phyloP scores from a whole-genome alignment of 441 rosid species.

The Kokia cookei region DNA sequence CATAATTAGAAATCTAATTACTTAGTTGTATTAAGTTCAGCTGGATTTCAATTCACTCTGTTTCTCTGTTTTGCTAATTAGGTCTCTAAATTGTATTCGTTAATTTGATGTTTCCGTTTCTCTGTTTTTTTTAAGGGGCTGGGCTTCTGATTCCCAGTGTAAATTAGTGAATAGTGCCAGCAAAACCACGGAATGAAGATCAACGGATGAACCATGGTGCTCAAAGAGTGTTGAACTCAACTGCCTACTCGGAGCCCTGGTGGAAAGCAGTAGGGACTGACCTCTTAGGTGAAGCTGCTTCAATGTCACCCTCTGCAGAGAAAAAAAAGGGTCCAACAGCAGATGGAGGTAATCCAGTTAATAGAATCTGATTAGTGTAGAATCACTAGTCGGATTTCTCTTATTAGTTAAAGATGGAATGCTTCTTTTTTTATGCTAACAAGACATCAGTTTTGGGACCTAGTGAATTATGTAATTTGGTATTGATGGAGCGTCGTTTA shows the following conservation, averaged over 20 bases:
- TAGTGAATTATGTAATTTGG: neutral
- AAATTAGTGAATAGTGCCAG: constrained; percentile 35
- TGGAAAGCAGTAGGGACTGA: constrained; percentile 42
- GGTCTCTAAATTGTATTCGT: neutral
- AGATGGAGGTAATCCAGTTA: constrained; percentile 18
- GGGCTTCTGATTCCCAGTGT: constrained; percentile 14
- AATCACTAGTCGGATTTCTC: constrained; percentile 13
- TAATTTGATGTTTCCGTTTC: neutral
- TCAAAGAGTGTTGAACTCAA: constrained; percentile 27
- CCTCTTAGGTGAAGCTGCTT: constrained; percentile 21
- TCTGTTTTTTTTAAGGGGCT: neutral
- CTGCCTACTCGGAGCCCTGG: constrained; percentile 42
- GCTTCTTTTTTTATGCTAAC: neutral
- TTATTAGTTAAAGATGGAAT: neutral
- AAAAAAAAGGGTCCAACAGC: constrained; percentile 18
- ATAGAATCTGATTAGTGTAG: constrained; percentile 7
- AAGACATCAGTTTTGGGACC: neutral
- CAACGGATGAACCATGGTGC: constrained; percentile 23
- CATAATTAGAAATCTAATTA: neutral
- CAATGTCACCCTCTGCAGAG: constrained; percentile 23
- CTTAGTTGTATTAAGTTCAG: neutral
- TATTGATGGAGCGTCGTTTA: neutral
- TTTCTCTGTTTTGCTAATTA: neutral
- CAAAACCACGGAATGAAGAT: constrained; percentile 26
- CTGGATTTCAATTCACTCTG: neutral